Conservation (phyloP, 2,329 filamentous ascomycete species). For the Hymenotorrendiella dingleyae region DNA sequence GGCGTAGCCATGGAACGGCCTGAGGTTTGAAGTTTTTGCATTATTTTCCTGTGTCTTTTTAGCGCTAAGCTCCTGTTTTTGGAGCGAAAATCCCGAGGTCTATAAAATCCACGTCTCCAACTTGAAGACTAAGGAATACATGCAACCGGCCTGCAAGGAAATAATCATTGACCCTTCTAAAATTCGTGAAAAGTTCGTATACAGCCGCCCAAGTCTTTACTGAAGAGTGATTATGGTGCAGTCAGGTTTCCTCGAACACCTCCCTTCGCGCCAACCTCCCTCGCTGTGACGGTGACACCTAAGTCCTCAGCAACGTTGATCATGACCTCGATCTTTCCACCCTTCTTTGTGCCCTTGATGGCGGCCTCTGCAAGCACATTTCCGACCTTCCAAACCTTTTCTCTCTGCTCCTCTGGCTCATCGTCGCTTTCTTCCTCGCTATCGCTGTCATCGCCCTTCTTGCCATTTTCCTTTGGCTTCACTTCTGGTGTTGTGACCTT, state of each 20-base stretch:
- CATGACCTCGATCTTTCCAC: slow-evolving; percentile 86
- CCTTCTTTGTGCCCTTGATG: slow-evolving; percentile 78
- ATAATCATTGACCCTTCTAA: background rate
- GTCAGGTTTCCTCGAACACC: slow-evolving; percentile 29
- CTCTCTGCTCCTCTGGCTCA: slow-evolving; percentile 79
- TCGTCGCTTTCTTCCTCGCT: slow-evolving; percentile 61
- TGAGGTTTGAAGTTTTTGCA: too few relatives aligned
- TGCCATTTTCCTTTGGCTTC: slow-evolving; percentile 58
- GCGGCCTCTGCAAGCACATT: slow-evolving; percentile 78
- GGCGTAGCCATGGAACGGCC: too few relatives aligned
- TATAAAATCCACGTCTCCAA: slow-evolving; percentile 1
- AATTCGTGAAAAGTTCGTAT: background rate
- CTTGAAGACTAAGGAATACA: background rate
- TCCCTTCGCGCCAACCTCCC: slow-evolving; percentile 63
- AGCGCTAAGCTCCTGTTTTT: background rate
- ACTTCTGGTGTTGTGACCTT: slow-evolving; percentile 85
- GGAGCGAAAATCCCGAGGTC: background rate
- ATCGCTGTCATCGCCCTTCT: slow-evolving; percentile 51
- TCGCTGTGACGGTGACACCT: slow-evolving; percentile 69
- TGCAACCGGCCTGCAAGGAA: background rate
- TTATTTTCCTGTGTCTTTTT: too few relatives aligned
- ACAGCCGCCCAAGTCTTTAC: background rate
- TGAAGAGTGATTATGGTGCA: slow-evolving; percentile 19
- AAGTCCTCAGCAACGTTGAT: slow-evolving; percentile 81
- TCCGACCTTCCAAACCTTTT: slow-evolving; percentile 89